A percentile compares a stretch with the other conserved stretches of the same genome.
Evolutionary conservation across 1,139 yeast genomes (phyloP).

Genomic region (Nakaseomyces delphensis): DNA sequence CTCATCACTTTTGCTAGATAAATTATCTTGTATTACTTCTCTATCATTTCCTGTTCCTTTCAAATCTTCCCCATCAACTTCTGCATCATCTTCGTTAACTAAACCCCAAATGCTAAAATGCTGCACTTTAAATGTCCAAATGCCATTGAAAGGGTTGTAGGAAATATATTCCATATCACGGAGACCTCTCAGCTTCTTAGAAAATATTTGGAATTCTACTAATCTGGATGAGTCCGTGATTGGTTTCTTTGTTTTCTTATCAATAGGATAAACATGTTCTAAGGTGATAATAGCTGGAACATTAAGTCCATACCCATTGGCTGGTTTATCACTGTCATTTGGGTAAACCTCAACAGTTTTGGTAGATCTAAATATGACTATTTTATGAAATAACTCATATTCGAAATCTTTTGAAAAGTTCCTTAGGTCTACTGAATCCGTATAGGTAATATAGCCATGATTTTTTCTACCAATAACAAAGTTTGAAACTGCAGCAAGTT

Average conservation of each 20-base stretch:
- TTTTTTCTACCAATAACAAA: constrained; percentile 72
- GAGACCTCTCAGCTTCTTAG: constrained; percentile 43
- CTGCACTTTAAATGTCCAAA: constrained; percentile 75
- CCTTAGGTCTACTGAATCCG: constrained; percentile 64
- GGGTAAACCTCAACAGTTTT: constrained; percentile 62
- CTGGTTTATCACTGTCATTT: constrained; percentile 45
- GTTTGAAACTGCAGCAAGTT: constrained; percentile 51
- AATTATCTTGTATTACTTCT: constrained; percentile 17
- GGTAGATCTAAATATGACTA: constrained; percentile 47
- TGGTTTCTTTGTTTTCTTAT: constrained; percentile 31
- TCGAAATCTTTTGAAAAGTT: constrained; percentile 39
- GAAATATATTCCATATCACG: constrained; percentile 73
- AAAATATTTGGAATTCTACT: constrained; percentile 38
- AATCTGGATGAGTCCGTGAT: constrained; percentile 37
- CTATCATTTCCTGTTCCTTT: constrained; percentile 33
- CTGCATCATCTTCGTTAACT: constrained; percentile 56
- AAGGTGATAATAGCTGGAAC: constrained; percentile 78
- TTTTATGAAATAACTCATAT: constrained; percentile 45
- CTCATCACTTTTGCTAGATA: not conserved
- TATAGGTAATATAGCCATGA: constrained; percentile 66
- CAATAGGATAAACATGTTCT: constrained; percentile 53
- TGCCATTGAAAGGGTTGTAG: constrained; percentile 66
- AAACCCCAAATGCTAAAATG: constrained; percentile 96
- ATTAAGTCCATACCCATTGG: constrained; percentile 66
- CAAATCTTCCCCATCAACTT: constrained; percentile 39